Base-by-base conservation (phyloP, 345 rosid genomes). In the Lepidium didymum region DNA sequence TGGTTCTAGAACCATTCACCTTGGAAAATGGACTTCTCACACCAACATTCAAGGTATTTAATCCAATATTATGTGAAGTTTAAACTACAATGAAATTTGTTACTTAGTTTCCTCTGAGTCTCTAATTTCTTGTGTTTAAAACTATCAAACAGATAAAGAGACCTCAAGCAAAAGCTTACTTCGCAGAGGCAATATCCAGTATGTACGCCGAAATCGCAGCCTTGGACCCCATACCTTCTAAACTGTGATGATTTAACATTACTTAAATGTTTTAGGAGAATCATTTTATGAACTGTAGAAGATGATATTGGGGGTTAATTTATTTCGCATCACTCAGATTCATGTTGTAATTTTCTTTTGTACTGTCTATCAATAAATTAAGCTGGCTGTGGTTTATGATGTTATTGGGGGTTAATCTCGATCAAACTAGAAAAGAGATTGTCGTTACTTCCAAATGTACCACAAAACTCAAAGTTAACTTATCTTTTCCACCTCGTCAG, bases 21-120 rank as follows among this genome's bases (percentile, higher is more conserved):
- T 27, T 84, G 53, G 96, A 92, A 78, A 88, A 86, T 67, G 97
- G 85, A 12, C 87, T 92, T 34, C 83, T 92, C 14, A 92, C 97
- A 34, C 93, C 96, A 35, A 92, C 98, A 38, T 88, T 88, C 63
- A 90, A 90, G 89, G 96, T 87, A 79, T 34, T 64, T 34, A 5
- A 27, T 27, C 6, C 31, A 15, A 5, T 34, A 33, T 21, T 53
- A 5, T 53, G 18, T 43, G 14, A 51, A 33, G 44, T 34, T 70
- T 37, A 21, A 43, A 33, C 23, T 2, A 9, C 8, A n/a, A 25
- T 45, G 13, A 19, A 36, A 36, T 13, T 66, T 64, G 16, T 11
- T 58, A 62, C 16, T 45, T 37, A 43, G 49, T 62, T 49, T 31
- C 56, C 19, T 67, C 37, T 7, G 38, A 33, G 42, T 47, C 21